Evolutionary conservation across 2,329 filamentous ascomycete species (phyloP), one percentile per base, ranked within the genome.

Genomic region (Xylariaceae sp.): DNA sequence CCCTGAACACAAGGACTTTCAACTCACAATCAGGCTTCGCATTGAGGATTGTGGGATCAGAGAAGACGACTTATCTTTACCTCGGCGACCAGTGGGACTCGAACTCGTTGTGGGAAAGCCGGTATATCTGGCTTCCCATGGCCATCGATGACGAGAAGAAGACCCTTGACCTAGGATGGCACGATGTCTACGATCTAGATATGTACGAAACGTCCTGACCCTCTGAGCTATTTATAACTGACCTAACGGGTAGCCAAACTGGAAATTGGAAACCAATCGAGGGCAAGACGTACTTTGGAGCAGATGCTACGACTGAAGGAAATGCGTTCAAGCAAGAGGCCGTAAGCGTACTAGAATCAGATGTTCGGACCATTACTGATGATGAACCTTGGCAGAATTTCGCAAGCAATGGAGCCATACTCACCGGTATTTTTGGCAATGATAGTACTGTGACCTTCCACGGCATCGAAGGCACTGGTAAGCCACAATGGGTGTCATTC

Each of bases 71-170:
- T 0, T 66, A 74, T 41, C 57, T 77, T 1, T 77, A 75, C 44
- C 52, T 73, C n/a, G 71, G 71, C 1, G 72, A 76, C 33, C 32
- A 59, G 59, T 78, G 74, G 74, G 74, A 78, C 44, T 69, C 65
- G 0, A 76, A 76, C 52, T 75, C 73, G 0, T 60, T 78, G 0
- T 78, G 75, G 75, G 74, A 79, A 45, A 72, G 67, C 42, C 64
- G 75, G 4, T 77, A 78, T 49, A 77, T 78, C 48, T 79, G 75
- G 75, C 64, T 79, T 0, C 75, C 75, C 0, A 61, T 78, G 6
- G 60, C 64, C 1, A 74, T 78, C 32, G 68, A 77, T 43, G 74
- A 79, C 42, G 51, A 64, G 0, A 71, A 70, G 52, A 76, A 76
- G 45, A 67, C 66, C 0, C 64, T 79, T 3, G 52, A 67, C 3